Evolutionary conservation across 176 grass and related monocot genomes (phyloP), one percentile per base, ranked within the genome.

Genomic region (Melocanna baccifera): DNA sequence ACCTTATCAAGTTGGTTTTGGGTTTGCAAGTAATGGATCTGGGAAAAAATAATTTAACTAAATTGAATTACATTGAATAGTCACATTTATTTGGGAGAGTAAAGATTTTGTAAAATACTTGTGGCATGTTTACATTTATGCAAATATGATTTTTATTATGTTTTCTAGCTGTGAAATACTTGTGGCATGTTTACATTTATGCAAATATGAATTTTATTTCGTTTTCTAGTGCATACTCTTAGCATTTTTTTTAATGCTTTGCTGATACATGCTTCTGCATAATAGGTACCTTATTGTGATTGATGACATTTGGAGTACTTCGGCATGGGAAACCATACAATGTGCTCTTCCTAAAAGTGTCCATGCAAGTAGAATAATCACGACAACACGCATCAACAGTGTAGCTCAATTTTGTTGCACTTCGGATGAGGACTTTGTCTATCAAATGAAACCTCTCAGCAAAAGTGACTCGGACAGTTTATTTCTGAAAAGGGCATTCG

Each of bases 401-500:
- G 53, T 79, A 28, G 77, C 77, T 26, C 1, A 67, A 25, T 29
- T 32, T 46, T 80, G 29, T 18, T 80, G 77, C 43, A 59, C 77
- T 59, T 50, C 30, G 18, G 3, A 45, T 41, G 13, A 80, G 9
- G 77, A 20, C 23, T 69, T 52, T 53, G 25, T 82, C 9, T 82
- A 82, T 7, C 20, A 52, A 69, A 45, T 66, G 14, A 67, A 80
- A 20, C 77, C 34, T 65, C 77, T 80, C 36, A 82, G 3, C 25
- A 20, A 13, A 13, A 36, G 34, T 0, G 4, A 62, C 9, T 46
- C 68, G 0, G n/a, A 25, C 26, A 6, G 3, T 3, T 46, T 71
- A 14, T 71, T 47, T 46, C 22, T 71, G 1, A 71, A 46, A 23
- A 71, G 68, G n/a, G 15, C n/a, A 3, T 71, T 46, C 1, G 3